Base-by-base conservation (phyloP, 805 yeast genomes). In the Ogataea chonburiensis region DNA sequence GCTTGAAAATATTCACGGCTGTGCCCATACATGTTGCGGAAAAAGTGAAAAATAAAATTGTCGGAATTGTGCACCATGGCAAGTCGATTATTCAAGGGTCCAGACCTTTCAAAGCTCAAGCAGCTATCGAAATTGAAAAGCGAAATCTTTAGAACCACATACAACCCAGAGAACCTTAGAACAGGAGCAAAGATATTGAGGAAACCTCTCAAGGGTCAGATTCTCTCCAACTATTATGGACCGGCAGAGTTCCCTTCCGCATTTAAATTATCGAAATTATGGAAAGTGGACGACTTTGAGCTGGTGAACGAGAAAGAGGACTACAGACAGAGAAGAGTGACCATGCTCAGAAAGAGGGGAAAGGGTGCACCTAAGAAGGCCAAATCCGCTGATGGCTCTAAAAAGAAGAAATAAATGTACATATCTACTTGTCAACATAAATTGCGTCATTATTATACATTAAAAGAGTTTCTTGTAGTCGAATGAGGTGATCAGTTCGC, bases 281-380 rank as follows among this genome's bases (percentile, higher is more conserved):
- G 58, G 50, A 44, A 45, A 22, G 48, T 45, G 3, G 55, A 54
- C 14, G 53, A 49, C 3, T 58, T 45, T 26, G 66, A 67, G 34
- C 72, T 85, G 46, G 70, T 72, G 5, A 82, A 83, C 49, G 83
- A 81, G 37, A 77, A 75, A 42, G 94, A 85, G 57, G 75, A 71
- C 27, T 79, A 81, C 61, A 72, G 95, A 61, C 54, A 81, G 43
- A 72, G 67, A 41, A 78, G 78, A 76, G 79, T 77, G 15, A 77
- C 65, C 40, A 68, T 67, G 31, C 72, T 86, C 62, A 84, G 79
- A 70, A 80, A 83, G 73, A 83, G 93, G 76, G 89, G 86, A 63
- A 85, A 85, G 63, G 89, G 91, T 61, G 87, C 93, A 9, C 94
- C 93, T 51, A 76, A 80, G 69, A 85, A 85, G 70, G 76, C 73